Base-by-base conservation (phyloP, 192 early-diverging fungal species). In the Phycomyces nitens region DNA sequence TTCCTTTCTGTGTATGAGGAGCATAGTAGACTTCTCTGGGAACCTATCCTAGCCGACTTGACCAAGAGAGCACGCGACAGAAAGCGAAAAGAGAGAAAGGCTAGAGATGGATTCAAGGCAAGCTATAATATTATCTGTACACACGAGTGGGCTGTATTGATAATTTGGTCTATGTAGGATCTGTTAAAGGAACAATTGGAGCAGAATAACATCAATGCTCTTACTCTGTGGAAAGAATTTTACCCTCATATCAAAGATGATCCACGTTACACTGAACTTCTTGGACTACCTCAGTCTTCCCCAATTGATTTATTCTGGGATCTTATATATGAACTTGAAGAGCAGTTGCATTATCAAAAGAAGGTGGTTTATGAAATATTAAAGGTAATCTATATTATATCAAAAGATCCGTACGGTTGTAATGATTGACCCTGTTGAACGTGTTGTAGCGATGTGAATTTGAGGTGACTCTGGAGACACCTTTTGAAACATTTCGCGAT, bases 301-400 rank as follows among this genome's bases (percentile, higher is more conserved):
- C 95, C 97, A 0, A 68, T 94, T 34, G 97, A 99, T 49, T 64
- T 99, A 34, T 99, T 96, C 71, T 96, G 95, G 91, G 97, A 99
- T 70, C 61, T 87, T 4, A 69, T 96, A 12, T 86, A 93, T 59
- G 84, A 89, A 22, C 72, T 97, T 2, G 89, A 92, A 18, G 92
- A 96, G 27, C 71, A 79, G 14, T 77, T 88, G 15, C 83, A 91
- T 65, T 75, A 83, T 38, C 80, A 91, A 38, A 79, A 88, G 18
- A 88, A 87, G 62, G 74, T 72, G 20, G 72, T 94, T 2, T 81
- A 87, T 29, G 88, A 89, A 24, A 27, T 80, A 23, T 56, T 94
- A 23, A 84, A 82, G 76, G 82, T 80, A 72, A 53, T 59, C 66
- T 10, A 54, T 0, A 58, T 3, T 47, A 11, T 47, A 47, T 69